Base-by-base conservation (phyloP, 2,329 filamentous ascomycete genomes). In the Diaporthe eres region DNA sequence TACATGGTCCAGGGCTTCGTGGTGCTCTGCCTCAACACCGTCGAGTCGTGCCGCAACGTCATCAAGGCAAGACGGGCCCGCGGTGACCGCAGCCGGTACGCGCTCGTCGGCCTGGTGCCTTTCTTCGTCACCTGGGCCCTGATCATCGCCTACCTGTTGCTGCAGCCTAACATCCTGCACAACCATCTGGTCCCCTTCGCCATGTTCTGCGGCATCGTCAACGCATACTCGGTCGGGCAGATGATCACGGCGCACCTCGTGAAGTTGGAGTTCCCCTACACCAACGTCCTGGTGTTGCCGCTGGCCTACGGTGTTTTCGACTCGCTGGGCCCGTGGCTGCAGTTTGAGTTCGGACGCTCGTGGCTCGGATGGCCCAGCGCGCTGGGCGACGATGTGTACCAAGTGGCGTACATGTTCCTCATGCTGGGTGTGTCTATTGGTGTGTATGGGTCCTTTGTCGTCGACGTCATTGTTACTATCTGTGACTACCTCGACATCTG, bases 401-500 rank as follows among this genome's bases (percentile, higher is more conserved):
- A 98, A 86, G 93, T 98, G 67, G 94, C 95, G 3, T 98, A 96
- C 84, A 91, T 98, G 83, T 98, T 98, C 85, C 90, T 92, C 82
- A 96, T 96, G 86, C 86, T 98, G 34, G 97, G 97, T 34, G 86
- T 95, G 76, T 94, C 94, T 0, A 84, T 98, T 65, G 97, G 97
- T 47, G 92, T 98, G n/a, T 98, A 99, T 85, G 96, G 95, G 76
- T 98, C 95, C 84, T 99, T 99, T 83, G 95, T 98, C 74, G 94
- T 98, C 44, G 97, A 98, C 83, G 96, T 98, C 74, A 98, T 99
- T 79, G 95, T 97, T 76, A 97, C 95, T 42, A 98, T 99, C 80
- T 99, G 97, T 86, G 97, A 99, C 84, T 98, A 98, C 83, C 89
- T 98, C 77, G 97, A 99, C 83, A 99, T 99, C 79, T 98, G 95